Evolutionary conservation across 176 grass and related monocot genomes (phyloP).

Genomic region (Eragrostis nindensis): DNA sequence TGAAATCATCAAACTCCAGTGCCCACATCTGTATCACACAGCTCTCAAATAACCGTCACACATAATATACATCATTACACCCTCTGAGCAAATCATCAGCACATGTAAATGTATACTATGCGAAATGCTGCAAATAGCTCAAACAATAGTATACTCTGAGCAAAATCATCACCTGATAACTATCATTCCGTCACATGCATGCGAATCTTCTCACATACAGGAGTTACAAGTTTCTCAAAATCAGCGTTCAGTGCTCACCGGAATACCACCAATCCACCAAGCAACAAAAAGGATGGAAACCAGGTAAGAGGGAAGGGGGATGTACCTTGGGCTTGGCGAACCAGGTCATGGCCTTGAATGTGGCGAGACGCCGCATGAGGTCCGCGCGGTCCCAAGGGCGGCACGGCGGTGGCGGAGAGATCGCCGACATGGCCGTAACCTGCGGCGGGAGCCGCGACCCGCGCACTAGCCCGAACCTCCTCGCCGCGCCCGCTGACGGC

Average conservation of each 20-base stretch:
- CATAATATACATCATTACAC: background rate
- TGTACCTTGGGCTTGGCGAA: conserved; percentile 96
- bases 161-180: background rate
- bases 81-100: background rate
- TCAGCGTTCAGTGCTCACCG: background rate
- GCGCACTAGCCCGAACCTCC: conserved; percentile 58
- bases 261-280: conserved; percentile 1
- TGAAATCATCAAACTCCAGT: background rate
- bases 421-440: conserved; percentile 44
- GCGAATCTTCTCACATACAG: conserved; percentile 2
- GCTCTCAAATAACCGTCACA: background rate
- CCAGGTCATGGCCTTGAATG: conserved; percentile 99
- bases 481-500: conserved; percentile 33
- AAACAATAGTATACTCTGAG: too few relatives aligned
- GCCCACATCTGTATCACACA: background rate
- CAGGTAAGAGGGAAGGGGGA: background rate
- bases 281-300: background rate
- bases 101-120: conserved; percentile 6
- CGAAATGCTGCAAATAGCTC: background rate
- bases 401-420: conserved; percentile 62
- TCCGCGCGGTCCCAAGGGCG: conserved; percentile 90
- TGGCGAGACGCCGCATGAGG: conserved; percentile 68
- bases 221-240: conserved; percentile 26
- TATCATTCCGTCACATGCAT: background rate
- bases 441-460: conserved; percentile 56